Percentiles rank a stretch among this genome's conserved stretches.
phyloP scores from a whole-genome alignment of 805 yeast genomes.

The Saccharomycopsis amapae region DNA sequence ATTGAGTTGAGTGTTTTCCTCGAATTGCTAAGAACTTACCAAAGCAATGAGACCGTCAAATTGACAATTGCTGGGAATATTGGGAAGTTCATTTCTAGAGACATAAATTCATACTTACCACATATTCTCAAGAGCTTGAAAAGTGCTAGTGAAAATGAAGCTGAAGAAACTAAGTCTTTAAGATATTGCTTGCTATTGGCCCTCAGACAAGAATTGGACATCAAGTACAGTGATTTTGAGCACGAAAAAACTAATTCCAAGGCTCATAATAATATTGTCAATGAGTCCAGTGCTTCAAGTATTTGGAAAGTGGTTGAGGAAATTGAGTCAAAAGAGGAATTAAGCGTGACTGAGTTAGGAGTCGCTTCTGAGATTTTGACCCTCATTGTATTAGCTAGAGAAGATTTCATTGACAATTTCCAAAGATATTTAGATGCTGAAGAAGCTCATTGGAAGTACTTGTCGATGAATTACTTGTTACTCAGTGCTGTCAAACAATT shows the following conservation, averaged over 20 bases:
- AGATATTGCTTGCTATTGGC: slow-evolving; percentile 28
- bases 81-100: slow-evolving; percentile 41
- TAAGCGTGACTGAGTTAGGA: slow-evolving; percentile 20
- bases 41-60: slow-evolving; percentile 32
- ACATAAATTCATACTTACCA: slow-evolving; percentile 34
- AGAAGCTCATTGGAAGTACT: background rate
- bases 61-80: slow-evolving; percentile 46
- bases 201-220: slow-evolving; percentile 27
- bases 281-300: background rate
- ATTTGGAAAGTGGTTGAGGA: slow-evolving; percentile 10
- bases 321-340: slow-evolving; percentile 2
- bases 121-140: slow-evolving; percentile 30
- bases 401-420: background rate
- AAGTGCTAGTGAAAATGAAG: slow-evolving; percentile 20
- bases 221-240: slow-evolving; percentile 7
- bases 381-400: slow-evolving; percentile 18
- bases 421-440: background rate
- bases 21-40: slow-evolving; percentile 6
- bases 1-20: slow-evolving; percentile 14
- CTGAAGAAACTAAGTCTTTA: slow-evolving; percentile 4
- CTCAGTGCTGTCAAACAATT: slow-evolving; percentile 10
- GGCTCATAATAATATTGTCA: slow-evolving; percentile 15
- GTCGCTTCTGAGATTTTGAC: slow-evolving; percentile 26
- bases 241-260: slow-evolving; percentile 18
- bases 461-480: slow-evolving; percentile 5